Conservation (phyloP, 257 asterid genomes). For the Dorcoceras hygrometricum region DNA sequence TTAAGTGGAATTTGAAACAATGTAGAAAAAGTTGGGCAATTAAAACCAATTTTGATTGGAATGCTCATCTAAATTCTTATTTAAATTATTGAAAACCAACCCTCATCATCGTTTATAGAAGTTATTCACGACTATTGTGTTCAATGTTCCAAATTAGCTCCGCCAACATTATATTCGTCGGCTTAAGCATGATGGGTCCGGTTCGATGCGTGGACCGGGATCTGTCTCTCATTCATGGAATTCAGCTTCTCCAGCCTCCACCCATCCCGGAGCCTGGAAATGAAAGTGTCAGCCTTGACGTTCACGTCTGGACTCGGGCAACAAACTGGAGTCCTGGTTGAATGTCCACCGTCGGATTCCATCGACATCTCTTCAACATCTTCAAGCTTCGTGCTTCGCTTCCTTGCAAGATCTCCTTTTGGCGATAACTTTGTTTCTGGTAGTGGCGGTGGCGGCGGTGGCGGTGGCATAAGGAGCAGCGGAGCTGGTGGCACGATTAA, state of each 20-base stretch:
- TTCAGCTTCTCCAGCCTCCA: slow-evolving; percentile 82
- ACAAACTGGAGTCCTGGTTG: slow-evolving; percentile 44
- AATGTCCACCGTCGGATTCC: slow-evolving; percentile 54
- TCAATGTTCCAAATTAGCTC: not conserved
- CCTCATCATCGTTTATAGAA: no score
- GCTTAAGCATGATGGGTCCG: no score
- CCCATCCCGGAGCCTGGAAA: slow-evolving; percentile 68
- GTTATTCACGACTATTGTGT: not conserved
- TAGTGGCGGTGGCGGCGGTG: slow-evolving; percentile 54
- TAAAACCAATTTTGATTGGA: no score
- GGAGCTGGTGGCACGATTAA: slow-evolving; percentile 68
- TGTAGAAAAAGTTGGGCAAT: no score
- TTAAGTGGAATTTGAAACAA: no score
- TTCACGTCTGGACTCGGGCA: slow-evolving; percentile 96
- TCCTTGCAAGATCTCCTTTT: slow-evolving; percentile 53
- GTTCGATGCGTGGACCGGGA: slow-evolving; percentile 21
- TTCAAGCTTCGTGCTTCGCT: slow-evolving; percentile 54
- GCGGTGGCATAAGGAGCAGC: slow-evolving; percentile 53
- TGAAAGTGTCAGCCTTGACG: slow-evolving; percentile 66
- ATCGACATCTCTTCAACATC: slow-evolving; percentile 50
- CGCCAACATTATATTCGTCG: not conserved
- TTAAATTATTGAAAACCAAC: no score
- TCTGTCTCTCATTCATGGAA: slow-evolving; percentile 43
- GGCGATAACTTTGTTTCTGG: slow-evolving; percentile 45
- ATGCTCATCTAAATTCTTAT: no score